These are phyloP conservation scores for Komagataea norvegica DNA, from an alignment of 1,139 yeast genomes.

Conservation along the genomic window DNA sequence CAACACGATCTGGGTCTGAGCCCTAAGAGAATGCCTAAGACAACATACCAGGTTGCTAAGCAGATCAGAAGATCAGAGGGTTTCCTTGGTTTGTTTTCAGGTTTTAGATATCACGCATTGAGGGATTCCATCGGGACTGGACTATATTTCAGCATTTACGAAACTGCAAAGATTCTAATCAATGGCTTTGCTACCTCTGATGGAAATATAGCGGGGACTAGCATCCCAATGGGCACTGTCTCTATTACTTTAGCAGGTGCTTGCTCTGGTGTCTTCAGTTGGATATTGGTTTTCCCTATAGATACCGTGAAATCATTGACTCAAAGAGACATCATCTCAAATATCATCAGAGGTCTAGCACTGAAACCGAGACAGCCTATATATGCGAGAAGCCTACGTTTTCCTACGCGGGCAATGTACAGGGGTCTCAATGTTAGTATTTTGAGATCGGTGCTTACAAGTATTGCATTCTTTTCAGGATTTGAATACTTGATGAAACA, in stretches of 20 bases:
- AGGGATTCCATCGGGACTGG: constrained; percentile 74
- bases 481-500: constrained; percentile 64
- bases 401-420: constrained; percentile 50
- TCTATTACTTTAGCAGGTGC: constrained; percentile 71
- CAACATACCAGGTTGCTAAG: constrained; percentile 43
- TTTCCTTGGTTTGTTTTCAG: constrained; percentile 61
- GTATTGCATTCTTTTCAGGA: constrained; percentile 69
- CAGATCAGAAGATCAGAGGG: constrained; percentile 59
- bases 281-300: constrained; percentile 72
- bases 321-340: constrained; percentile 69
- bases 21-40: constrained; percentile 33
- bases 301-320: constrained; percentile 74
- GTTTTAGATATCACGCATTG: constrained; percentile 58
- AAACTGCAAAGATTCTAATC: constrained; percentile 37
- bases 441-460: constrained; percentile 64
- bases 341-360: constrained; percentile 44
- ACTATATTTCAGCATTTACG: constrained; percentile 70
- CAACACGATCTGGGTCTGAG: constrained; percentile 27
- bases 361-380: constrained; percentile 35
- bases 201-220: constrained; percentile 26
- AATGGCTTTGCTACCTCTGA: constrained; percentile 20
- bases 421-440: constrained; percentile 75
- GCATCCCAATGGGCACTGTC: constrained; percentile 32
- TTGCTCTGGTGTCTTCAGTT: constrained; percentile 65
- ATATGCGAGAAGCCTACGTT: constrained; percentile 31